Conservation (phyloP, 352 stramenopile genomes). For the Phytophthora multivora region DNA sequence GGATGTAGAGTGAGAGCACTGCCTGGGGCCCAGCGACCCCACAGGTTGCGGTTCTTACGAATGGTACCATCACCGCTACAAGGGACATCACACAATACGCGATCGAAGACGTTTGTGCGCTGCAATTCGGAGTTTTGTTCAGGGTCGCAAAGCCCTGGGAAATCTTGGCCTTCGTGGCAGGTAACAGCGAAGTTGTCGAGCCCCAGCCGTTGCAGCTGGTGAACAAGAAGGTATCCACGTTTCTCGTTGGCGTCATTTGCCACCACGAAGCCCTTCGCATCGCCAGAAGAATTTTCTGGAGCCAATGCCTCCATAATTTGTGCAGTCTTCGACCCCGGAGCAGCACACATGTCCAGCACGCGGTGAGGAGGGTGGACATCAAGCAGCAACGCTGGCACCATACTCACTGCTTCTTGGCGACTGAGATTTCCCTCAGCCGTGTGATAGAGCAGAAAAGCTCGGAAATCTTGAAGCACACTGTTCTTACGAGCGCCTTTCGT, state of each 20-base stretch:
- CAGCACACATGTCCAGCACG: conserved; percentile 86
- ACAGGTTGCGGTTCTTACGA: conserved; percentile 96
- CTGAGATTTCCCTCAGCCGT: conserved; percentile 91
- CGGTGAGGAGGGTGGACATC: conserved; percentile 87
- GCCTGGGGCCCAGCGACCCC: conserved; percentile 89
- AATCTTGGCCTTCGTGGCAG: conserved; percentile 92
- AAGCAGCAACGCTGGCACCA: conserved; percentile 97
- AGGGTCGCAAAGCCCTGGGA: conserved; percentile 87
- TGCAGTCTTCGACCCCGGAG: conserved; percentile 98
- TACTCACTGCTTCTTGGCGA: conserved; percentile 97
- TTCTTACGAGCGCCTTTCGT: conserved; percentile 60
- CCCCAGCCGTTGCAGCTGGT: conserved; percentile 86
- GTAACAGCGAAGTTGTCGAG: conserved; percentile 91
- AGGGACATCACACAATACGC: too few species aligned
- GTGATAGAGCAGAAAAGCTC: conserved; percentile 93
- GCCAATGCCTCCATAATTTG: conserved; percentile 93
- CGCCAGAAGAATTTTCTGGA: neutral
- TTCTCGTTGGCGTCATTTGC: conserved; percentile 97
- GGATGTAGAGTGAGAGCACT: conserved; percentile 90
- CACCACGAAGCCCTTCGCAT: conserved; percentile 87
- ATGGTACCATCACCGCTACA: conserved; percentile 94
- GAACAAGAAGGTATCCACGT: conserved; percentile 96
- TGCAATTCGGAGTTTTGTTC: conserved; percentile 28
- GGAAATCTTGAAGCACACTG: conserved; percentile 82
- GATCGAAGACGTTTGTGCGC: conserved; percentile 76